Evolutionary conservation across 176 grass and related monocot species (phyloP).

Genomic region (sorghum (Sorghum bicolor)): DNA sequence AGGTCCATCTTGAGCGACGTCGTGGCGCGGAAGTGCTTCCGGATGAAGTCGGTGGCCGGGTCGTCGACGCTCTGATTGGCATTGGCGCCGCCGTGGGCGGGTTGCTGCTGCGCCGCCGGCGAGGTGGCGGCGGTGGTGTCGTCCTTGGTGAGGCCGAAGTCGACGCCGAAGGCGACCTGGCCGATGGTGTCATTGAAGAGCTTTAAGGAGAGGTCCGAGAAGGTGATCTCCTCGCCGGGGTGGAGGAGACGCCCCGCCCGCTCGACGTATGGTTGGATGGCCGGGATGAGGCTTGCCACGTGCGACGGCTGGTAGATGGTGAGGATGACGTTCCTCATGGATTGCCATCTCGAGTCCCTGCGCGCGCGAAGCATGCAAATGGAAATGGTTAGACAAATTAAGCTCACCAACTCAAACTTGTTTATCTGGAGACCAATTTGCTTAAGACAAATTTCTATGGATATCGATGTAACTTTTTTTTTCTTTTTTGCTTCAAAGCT

Average conservation of each 20-base stretch:
- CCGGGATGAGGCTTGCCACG: slow-evolving; percentile 46
- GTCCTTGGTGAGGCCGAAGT: slow-evolving; percentile 41
- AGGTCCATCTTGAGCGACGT: slow-evolving; percentile 44
- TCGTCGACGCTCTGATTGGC: neutral
- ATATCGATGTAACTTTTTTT: too few species aligned
- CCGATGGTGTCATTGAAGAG: slow-evolving; percentile 24
- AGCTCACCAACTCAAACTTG: too few species aligned
- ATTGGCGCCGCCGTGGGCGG: too few species aligned
- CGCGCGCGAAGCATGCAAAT: neutral
- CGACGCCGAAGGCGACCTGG: slow-evolving; percentile 21
- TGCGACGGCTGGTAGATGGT: slow-evolving; percentile 67
- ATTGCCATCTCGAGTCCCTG: slow-evolving; percentile 58
- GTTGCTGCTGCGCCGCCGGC: neutral
- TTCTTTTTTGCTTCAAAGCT: too few species aligned
- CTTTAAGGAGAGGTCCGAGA: slow-evolving; percentile 16
- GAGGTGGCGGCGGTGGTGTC: neutral
- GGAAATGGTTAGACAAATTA: too few species aligned
- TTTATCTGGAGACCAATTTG: too few species aligned
- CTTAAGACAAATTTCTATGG: too few species aligned
- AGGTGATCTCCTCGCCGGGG: slow-evolving; percentile 22
- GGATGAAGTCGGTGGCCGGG: slow-evolving; percentile 33
- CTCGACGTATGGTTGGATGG: slow-evolving; percentile 38
- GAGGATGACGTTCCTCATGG: slow-evolving; percentile 49
- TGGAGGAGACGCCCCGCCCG: neutral
- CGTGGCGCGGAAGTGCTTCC: slow-evolving; percentile 41